Base-by-base conservation (phyloP, 2,329 filamentous ascomycete genomes). In the Fusarium marasasianum region DNA sequence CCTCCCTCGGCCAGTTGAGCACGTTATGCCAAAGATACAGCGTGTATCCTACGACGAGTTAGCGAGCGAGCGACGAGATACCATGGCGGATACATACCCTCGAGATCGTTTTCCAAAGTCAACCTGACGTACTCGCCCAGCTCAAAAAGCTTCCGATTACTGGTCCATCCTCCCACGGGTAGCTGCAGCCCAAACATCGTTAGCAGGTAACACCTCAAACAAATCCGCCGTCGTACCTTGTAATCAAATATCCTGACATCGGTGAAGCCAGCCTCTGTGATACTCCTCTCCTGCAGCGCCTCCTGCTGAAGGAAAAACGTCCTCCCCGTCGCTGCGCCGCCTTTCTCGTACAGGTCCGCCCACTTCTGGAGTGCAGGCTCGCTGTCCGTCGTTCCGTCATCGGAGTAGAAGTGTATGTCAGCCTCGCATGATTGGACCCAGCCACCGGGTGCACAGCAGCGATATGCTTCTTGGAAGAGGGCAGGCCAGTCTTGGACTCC, bases 101-200 rank as follows among this genome's bases (percentile, higher is more conserved):
- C 75, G 10, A 77, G 54, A 45, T 77, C 75, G 20, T 77, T 77
- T 45, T 77, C 75, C 48, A 77, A 22, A 8, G 75, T 77, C n/a
- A 75, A 18, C 9, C 64, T 73, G 43, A 77, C 68, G 20, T 68
- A 76, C 29, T 67, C 68, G 33, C 75, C 75, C 3, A 74, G 61
- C 50, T 76, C 71, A 15, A 63, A 69, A 26, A 77, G 71, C 33
- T 71, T 77, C 24, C 58, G 45, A 10, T 77, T 71, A n/a, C 70
- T 76, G 54, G 75, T 50, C 75, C 75, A 77, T 12, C 73, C 73
- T 12, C 75, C 75, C 4, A 77, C 71, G 11, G 75, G 75, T 35
- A 77, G 38, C 75, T 76, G 14, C 37, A 33, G 20, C 4, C 6
- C 18, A 48, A 44, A 38, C 54, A 35, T n/a, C 8, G 45, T 71